Evolutionary conservation across 148 eudicot genomes (phyloP).

Genomic region (Silene latifolia): DNA sequence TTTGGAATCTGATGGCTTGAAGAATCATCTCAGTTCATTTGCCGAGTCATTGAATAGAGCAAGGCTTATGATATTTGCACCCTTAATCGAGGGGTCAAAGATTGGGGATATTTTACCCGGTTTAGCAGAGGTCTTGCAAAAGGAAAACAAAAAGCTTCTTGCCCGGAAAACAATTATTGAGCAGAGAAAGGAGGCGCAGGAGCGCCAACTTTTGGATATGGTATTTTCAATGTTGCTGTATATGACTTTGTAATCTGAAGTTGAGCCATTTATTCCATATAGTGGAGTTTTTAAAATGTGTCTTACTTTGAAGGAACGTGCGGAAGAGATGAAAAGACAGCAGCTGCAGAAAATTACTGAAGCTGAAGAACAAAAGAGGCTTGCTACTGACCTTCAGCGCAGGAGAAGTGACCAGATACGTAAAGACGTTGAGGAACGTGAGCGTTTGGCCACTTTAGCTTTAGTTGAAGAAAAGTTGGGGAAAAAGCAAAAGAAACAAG

Average conservation of each 20-base stretch:
- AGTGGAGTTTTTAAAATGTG: neutral
- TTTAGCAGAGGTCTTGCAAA: conserved; percentile 76
- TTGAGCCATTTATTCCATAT: neutral
- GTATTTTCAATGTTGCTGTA: conserved; percentile 28
- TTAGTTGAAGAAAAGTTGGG: conserved; percentile 58
- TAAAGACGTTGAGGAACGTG: conserved; percentile 77
- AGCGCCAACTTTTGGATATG: conserved; percentile 79
- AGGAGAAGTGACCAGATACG: conserved; percentile 63
- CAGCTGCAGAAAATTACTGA: conserved; percentile 64
- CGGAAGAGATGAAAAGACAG: conserved; percentile 75
- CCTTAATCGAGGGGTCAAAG: conserved; percentile 48
- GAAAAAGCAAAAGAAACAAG: conserved; percentile 68
- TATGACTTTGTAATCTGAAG: neutral
- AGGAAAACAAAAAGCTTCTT: conserved; percentile 85
- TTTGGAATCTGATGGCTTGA: conserved; percentile 67
- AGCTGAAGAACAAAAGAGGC: conserved; percentile 83
- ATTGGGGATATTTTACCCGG: conserved; percentile 63
- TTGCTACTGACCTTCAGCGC: conserved; percentile 69
- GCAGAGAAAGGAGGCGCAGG: conserved; percentile 92
- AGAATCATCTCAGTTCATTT: conserved; percentile 56
- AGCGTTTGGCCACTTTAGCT: conserved; percentile 63
- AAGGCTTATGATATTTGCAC: conserved; percentile 64
- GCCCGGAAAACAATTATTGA: conserved; percentile 91
- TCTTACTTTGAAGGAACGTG: conserved; percentile 58
- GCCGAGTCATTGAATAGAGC: conserved; percentile 75